phyloP scores from a whole-genome alignment of 805 yeast genomes.

The Maudiozyma barnettii region DNA sequence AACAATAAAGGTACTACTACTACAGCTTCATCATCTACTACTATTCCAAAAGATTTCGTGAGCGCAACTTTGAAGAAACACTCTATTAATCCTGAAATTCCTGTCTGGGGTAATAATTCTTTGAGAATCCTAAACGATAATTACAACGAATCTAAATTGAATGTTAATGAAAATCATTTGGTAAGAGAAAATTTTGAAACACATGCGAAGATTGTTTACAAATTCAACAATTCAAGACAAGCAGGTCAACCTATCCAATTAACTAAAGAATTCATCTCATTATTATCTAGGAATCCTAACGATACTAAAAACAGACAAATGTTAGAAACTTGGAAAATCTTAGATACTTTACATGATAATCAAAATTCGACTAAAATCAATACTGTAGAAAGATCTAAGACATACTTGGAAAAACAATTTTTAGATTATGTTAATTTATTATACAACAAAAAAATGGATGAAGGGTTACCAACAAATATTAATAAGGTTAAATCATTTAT shows the following conservation, averaged over 20 bases:
- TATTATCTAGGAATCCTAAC: slow-evolving; percentile 40
- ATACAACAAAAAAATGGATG: slow-evolving; percentile 42
- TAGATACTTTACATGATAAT: slow-evolving; percentile 33
- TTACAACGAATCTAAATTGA: slow-evolving; percentile 30
- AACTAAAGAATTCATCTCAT: slow-evolving; percentile 48
- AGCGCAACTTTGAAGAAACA: neutral
- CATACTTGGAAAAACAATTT: slow-evolving; percentile 68
- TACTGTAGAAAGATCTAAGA: slow-evolving; percentile 46
- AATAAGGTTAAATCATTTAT: slow-evolving; percentile 62
- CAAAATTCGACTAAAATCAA: slow-evolving; percentile 18
- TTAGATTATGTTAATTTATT: slow-evolving; percentile 60
- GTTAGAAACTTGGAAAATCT: slow-evolving; percentile 63
- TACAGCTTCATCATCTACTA: neutral
- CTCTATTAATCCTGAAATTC: neutral
- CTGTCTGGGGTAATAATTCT: slow-evolving; percentile 3
- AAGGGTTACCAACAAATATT: slow-evolving; percentile 62
- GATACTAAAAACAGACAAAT: slow-evolving; percentile 64
- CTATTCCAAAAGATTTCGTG: slow-evolving; percentile 4
- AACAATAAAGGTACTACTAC: slow-evolving; percentile 17
- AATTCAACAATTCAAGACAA: slow-evolving; percentile 62
- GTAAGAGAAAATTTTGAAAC: slow-evolving; percentile 54
- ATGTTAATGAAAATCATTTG: slow-evolving; percentile 35
- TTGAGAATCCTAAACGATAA: slow-evolving; percentile 18
- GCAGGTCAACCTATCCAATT: slow-evolving; percentile 42
- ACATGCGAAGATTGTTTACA: slow-evolving; percentile 62